Base-by-base conservation (phyloP, 192 early-diverging fungal species). In the Oehlia diaphana region DNA sequence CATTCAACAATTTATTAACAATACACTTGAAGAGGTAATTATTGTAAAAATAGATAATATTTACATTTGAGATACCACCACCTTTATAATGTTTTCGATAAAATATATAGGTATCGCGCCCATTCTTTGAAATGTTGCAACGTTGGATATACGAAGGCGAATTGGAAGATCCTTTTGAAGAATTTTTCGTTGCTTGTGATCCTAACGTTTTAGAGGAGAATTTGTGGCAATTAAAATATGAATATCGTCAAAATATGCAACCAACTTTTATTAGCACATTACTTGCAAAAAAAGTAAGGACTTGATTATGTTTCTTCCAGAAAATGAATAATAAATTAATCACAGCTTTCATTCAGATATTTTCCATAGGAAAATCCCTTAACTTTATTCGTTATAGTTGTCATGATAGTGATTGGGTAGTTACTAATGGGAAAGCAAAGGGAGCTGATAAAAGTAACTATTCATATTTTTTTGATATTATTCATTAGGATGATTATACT, bases 91-190 rank as follows among this genome's bases (percentile, higher is more conserved):
- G 61, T 12, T 33, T 26, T 10, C 8, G 21, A 28, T 74, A 19
- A 28, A 47, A 33, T 31, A 50, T 21, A 9, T 67, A 91, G 87
- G 88, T 94, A 2, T 92, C 96, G 1, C 86, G 85, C 49, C 98
- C 98, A n/a, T 98, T 99, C 82, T 96, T 91, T 81, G 89, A 91
- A 72, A 96, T 96, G 88, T 87, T 99, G 21, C 89, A 90, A 69
- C 89, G 90, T 42, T 99, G 98, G 98, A 90, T 99, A 21, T 96
- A 93, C 49, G 93, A 95, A 74, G 98, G 98, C 39, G 96, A 97
- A 84, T 86, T 99, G 61, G 92, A 93, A 26, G 98, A 99, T 82
- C 95, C 95, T 23, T 93, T 93, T 81, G 87, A 87, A 37, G 98
- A 99, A 84, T 99, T 97, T 78, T 99, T 98, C 83, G 92, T 98